A percentile compares a stretch with the other conserved stretches of the same genome.
Conservation (phyloP, 345 rosid species). For the Trapa incisa region DNA sequence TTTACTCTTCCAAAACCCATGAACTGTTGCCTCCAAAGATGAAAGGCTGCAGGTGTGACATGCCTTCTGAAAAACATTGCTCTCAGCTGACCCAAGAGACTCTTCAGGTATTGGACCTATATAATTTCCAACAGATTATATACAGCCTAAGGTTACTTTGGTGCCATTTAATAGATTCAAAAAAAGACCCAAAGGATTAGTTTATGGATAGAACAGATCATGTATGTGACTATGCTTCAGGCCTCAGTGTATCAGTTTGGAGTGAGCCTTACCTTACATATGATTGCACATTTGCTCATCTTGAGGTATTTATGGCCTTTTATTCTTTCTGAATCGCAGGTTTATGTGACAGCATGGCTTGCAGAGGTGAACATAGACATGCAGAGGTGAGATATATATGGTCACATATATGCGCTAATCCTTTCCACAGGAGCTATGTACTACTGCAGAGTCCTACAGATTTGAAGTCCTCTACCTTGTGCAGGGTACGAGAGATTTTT, state of each 20-base stretch:
- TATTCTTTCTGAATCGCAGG: slow-evolving; percentile 22
- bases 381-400: slow-evolving; percentile 35
- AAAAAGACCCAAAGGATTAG: no score
- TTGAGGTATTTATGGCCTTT: background rate
- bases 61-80: slow-evolving; percentile 18
- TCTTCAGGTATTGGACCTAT: slow-evolving; percentile 37
- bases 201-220: no score
- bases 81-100: slow-evolving; percentile 33
- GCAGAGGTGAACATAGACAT: slow-evolving; percentile 58
- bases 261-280: no score
- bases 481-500: slow-evolving; percentile 62
- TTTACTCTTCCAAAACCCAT: slow-evolving; percentile 30
- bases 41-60: slow-evolving; percentile 22
- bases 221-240: no score
- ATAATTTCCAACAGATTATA: background rate
- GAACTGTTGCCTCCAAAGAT: slow-evolving; percentile 37
- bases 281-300: no score
- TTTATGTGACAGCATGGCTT: slow-evolving; percentile 68
- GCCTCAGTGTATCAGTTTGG: no score
- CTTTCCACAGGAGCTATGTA: background rate
- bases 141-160: background rate
- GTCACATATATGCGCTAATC: background rate
- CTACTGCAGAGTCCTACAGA: background rate
- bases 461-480: background rate
- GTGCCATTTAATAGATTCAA: background rate